Percentiles rank a stretch among this genome's conserved stretches.
Evolutionary conservation across 768 basidiomycete species (phyloP).

Genomic region (Mycena venus): DNA sequence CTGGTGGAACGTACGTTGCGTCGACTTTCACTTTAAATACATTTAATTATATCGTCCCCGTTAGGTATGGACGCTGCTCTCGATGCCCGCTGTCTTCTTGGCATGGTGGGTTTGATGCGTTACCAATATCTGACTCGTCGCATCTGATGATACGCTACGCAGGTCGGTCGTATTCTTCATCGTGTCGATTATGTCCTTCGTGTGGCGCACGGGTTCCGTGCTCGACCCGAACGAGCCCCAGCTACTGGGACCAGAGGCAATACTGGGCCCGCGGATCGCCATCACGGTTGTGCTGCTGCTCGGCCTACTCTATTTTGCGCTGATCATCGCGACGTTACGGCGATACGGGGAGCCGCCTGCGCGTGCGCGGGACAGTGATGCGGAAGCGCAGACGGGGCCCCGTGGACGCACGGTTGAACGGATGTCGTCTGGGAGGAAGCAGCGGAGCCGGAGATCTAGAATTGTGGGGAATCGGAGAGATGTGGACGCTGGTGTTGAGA

Average conservation of each 20-base stretch:
- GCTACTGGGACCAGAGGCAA: slow-evolving; percentile 53
- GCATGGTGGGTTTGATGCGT: no score
- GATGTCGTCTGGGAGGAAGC: background rate
- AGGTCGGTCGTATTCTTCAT: slow-evolving; percentile 81
- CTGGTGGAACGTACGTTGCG: slow-evolving; percentile 59
- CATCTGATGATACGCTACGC: background rate
- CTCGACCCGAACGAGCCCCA: slow-evolving; percentile 52
- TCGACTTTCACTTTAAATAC: background rate
- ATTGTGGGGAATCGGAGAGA: background rate
- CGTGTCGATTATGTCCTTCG: slow-evolving; percentile 72
- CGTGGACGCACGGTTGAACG: slow-evolving; percentile 22
- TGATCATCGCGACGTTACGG: slow-evolving; percentile 74
- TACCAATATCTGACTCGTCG: no score
- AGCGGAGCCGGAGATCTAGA: background rate
- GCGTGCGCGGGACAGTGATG: background rate
- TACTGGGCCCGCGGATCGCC: slow-evolving; percentile 66
- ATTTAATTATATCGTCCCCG: background rate
- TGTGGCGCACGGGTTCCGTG: slow-evolving; percentile 76
- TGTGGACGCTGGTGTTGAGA: background rate
- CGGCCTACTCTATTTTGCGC: slow-evolving; percentile 70
- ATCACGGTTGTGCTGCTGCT: slow-evolving; percentile 68
- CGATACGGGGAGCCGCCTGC: slow-evolving; percentile 59
- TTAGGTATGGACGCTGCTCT: slow-evolving; percentile 67
- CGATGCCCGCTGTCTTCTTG: slow-evolving; percentile 79
- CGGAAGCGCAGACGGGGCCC: slow-evolving; percentile 11